Evolutionary conservation across 2,329 filamentous ascomycete species (phyloP), one percentile per base, ranked within the genome.

Genomic region (Epichloe amarillans): DNA sequence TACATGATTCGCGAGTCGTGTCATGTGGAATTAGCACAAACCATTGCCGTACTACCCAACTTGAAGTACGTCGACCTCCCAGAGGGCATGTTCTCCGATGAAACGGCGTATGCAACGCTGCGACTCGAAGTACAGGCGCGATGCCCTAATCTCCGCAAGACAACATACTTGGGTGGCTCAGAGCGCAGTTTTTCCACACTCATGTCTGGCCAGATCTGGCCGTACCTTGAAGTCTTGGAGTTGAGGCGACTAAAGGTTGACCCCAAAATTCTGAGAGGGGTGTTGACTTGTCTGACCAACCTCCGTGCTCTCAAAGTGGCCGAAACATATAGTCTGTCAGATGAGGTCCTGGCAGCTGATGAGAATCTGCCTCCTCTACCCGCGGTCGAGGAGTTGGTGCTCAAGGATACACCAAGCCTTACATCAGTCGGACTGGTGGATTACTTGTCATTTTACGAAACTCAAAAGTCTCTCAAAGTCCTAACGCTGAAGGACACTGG

Each of bases 1-100:
- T 96, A 95, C 67, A 96, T 96, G 91, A 84, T 91, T 50, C 82
- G 91, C 52, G 88, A 96, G 70, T 86, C 86, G 1, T 86, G 79
- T 64, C 88, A 93, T 64, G 78, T 86, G 50, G 86, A 91, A 55
- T 77, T 96, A 46, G 90, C 91, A 10, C 82, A 89, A 47, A 88
- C 86, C 26, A 84, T 96, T 46, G 88, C 88, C 38, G 86, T 90
- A 23, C 75, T 91, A 42, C 87, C 88, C 33, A 89, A 91, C 61
- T 72, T 97, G 43, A 84, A 80, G 64, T 96, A 93, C 65, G 84
- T 95, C 57, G 91, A 97, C 66, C 76, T 97, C 7, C 91, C 91
- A 4, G 86, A 93, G 57, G 90, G 88, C 47, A 80, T 95, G 64
- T 96, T 83, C 69, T 80, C 77, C 49, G 90, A 93, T 60, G 90